Evolutionary conservation across 352 stramenopile species (phyloP), one percentile per base, ranked within the genome.

Genomic region (Phytophthora lateralis): DNA sequence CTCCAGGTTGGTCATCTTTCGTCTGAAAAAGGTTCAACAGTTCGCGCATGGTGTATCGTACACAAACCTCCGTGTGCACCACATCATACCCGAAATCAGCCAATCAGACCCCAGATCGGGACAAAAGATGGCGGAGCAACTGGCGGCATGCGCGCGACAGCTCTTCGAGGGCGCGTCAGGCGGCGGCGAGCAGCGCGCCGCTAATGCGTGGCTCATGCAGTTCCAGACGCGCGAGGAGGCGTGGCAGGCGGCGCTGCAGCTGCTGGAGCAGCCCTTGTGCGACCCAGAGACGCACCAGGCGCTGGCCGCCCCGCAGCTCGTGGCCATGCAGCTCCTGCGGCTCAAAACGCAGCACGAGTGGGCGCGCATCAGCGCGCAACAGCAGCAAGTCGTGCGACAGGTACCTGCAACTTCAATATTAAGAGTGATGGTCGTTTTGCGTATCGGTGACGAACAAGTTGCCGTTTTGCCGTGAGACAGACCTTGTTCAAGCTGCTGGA

Each of bases 161-260:
- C 82, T 93, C 55, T 89, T 93, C 24, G 80, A 90, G 51, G 83
- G 81, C 24, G 64, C 52, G 15, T 66, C 82, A 0, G 84, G 82
- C 39, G 86, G 84, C 44, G 47, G 17, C 7, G 80, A 73, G 49
- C 82, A 91, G 55, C 66, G 61, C 29, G 65, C 64, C 21, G 84
- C 84, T n/a, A 90, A 90, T 48, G 47, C 71, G 20, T 93, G 84
- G 84, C 77, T 93, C 30, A 78, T 93, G 59, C 50, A 66, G 37
- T 85, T 90, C 51, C 82, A 93, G 71, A 38, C 9, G n/a, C 66
- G 66, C 3, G 66, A 78, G 12, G 75, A 89, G 32, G 81, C 80
- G 37, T 91, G 84, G 81, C 56, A 70, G 15, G 74, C 78, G 4
- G 73, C 80, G 24, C 60, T 93, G 29, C 67, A 84, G 35, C 66